Conservation (phyloP, 257 asterid genomes). For the Solanum arcanum region DNA sequence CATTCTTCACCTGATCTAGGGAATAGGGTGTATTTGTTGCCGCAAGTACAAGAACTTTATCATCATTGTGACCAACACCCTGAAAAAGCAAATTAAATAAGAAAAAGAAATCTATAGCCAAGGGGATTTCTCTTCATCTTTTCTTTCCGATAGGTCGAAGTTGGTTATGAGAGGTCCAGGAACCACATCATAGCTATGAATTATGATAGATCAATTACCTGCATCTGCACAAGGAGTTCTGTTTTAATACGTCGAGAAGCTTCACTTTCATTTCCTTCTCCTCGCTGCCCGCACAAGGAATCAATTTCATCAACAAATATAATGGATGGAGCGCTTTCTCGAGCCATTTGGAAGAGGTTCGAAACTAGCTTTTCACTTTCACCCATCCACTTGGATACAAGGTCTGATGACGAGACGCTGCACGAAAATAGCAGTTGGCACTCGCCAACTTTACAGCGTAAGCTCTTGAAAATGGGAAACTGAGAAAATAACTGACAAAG, state of each 20-base stretch:
- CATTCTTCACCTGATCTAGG: slow-evolving; percentile 76
- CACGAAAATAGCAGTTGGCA: slow-evolving; percentile 45
- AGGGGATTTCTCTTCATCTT: neutral
- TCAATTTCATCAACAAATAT: slow-evolving; percentile 93
- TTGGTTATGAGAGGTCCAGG: neutral
- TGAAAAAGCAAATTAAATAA: slow-evolving; percentile 5
- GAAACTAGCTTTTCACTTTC: slow-evolving; percentile 99
- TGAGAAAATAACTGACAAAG: neutral
- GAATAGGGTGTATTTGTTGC: slow-evolving; percentile 98
- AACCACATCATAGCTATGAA: neutral
- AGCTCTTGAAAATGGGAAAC: slow-evolving; percentile 17
- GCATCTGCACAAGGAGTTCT: slow-evolving; percentile 97
- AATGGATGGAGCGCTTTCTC: slow-evolving; percentile 93
- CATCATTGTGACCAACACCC: slow-evolving; percentile 98
- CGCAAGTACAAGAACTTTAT: slow-evolving; percentile 97
- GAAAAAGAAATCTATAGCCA: neutral
- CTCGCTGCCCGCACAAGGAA: slow-evolving; percentile 91
- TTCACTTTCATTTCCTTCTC: slow-evolving; percentile 99
- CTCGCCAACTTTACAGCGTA: slow-evolving; percentile 40
- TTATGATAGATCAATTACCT: slow-evolving; percentile 34
- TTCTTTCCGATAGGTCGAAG: neutral
- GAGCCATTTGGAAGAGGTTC: slow-evolving; percentile 95
- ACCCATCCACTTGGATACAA: slow-evolving; percentile 99
- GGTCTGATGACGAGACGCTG: slow-evolving; percentile 95
- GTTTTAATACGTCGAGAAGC: slow-evolving; percentile 97